Base-by-base conservation (phyloP, 2,329 filamentous ascomycete genomes). In the Cryphonectria parasitica region DNA sequence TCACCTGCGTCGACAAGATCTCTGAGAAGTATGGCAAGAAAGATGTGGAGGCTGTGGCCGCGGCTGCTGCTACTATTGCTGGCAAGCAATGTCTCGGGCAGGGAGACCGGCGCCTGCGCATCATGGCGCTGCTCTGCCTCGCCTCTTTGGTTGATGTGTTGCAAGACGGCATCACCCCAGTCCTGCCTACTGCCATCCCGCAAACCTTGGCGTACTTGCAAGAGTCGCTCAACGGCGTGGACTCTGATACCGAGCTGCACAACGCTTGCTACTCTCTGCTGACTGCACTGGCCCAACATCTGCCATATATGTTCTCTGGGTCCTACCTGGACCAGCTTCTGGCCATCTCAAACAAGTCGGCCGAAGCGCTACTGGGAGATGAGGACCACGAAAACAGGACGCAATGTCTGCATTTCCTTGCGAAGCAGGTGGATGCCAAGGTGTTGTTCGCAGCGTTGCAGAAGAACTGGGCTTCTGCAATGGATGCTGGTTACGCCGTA, bases 1-100 rank as follows among this genome's bases (percentile, higher is more conserved):
- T 99, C 73, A 90, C 90, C 49, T 98, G 95, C 76, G 91, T 98
- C 61, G 95, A 98, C 81, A 93, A 93, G 80, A 97, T 99, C 73
- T 89, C 93, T 2, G 95, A 98, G 81, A 95, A 95, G 79, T 98
- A 97, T 79, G 97, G 96, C 75, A 97, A 96, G 84, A 97, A 95
- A 79, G 93, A 97, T 77, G 86, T 92, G 1, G 89, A 92, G 74
- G 90, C 90, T 61, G 92, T 97, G 61, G 86, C 92, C 36, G 88
- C 88, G 5, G 92, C 94, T 6, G 93, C 94, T 5, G 85, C 90
- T 71, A 91, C 91, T 1, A 91, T 99, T 75, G 90, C 92, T 52
- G 90, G 94, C 58, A 83, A 89, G 68, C 85, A 92, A 74, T 95
- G 93, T 73, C 87, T 98, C 64, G 92, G 92, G 52, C 91, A 92